These are phyloP conservation scores for Centella asiatica DNA, from an alignment of 129 eudicot genomes.

Conservation along the genomic window DNA sequence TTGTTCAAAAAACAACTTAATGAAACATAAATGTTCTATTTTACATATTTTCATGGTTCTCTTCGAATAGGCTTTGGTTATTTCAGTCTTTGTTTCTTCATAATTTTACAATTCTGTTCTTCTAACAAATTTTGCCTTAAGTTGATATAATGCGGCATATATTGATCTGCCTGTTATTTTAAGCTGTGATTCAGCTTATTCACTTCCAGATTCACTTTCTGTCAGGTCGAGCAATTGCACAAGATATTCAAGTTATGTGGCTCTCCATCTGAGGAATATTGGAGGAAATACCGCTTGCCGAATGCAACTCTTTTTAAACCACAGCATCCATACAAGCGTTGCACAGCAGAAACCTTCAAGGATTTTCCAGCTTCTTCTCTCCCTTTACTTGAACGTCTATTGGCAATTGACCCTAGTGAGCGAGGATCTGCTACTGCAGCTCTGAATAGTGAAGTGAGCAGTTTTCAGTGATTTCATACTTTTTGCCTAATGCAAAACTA, in stretches of 20 bases:
- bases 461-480: not conserved
- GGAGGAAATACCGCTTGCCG: conserved; percentile 80
- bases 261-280: conserved; percentile 90
- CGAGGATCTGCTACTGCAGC: conserved; percentile 72
- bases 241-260: conserved; percentile 89
- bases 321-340: conserved; percentile 77
- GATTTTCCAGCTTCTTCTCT: conserved; percentile 84
- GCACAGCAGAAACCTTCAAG: conserved; percentile 62
- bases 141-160: not conserved
- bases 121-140: not conserved
- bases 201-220: conserved; percentile 11
- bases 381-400: conserved; percentile 63
- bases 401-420: conserved; percentile 68
- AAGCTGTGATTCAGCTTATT: not conserved
- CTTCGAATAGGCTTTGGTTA: not conserved
- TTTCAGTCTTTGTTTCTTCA: not conserved
- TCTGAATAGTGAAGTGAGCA: conserved; percentile 72
- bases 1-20: no score
- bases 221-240: conserved; percentile 77
- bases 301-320: conserved; percentile 91
- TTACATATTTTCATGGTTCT: not conserved
- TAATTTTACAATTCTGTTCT: no score
- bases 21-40: no score
- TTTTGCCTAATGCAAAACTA: not conserved
- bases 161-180: not conserved